Conservation (phyloP, 2,329 filamentous ascomycete species). For the Pseudonectria foliicola region DNA sequence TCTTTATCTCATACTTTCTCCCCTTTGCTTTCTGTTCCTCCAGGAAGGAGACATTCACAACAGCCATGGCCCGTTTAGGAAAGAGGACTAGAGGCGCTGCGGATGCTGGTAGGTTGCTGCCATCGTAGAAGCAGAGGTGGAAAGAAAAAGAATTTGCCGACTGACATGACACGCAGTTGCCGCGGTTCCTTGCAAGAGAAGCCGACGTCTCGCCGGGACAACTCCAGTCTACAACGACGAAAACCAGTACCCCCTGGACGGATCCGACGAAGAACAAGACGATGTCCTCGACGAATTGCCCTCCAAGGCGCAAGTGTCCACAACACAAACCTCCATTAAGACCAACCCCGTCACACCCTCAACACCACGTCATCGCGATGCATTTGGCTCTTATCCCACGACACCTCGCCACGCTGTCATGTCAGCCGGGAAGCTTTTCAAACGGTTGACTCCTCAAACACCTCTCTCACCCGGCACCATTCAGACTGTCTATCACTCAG, state of each 20-base stretch:
- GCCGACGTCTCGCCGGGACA: conserved; percentile 35
- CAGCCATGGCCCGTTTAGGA: conserved; percentile 26
- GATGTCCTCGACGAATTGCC: conserved; percentile 30
- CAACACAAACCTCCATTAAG: conserved; percentile 25
- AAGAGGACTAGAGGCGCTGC: conserved; percentile 27
- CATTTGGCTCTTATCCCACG: conserved; percentile 59
- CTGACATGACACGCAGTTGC: conserved; percentile 12
- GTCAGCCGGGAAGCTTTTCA: conserved; percentile 66
- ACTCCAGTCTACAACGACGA: conserved; percentile 53
- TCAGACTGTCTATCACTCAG: conserved; percentile 77
- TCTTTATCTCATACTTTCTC: conserved; percentile 6
- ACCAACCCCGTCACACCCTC: conserved; percentile 58
- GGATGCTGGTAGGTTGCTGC: conserved; percentile 22
- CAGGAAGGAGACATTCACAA: conserved; percentile 9
- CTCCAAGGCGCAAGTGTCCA: conserved; percentile 20
- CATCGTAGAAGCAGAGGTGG: conserved; percentile 1
- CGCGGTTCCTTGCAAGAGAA: conserved; percentile 36
- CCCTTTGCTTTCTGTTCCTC: too few relatives aligned
- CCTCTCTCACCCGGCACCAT: conserved; percentile 60
- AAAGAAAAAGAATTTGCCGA: conserved; percentile 11
- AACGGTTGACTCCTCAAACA: conserved; percentile 71
- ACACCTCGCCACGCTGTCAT: conserved; percentile 82
- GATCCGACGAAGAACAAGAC: conserved; percentile 35
- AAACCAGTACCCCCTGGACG: conserved; percentile 46
- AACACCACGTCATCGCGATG: conserved; percentile 75